Evolutionary conservation across 2,329 filamentous ascomycete genomes (phyloP), one percentile per base, ranked within the genome.

Genomic region (Aspergillus neoniger): DNA sequence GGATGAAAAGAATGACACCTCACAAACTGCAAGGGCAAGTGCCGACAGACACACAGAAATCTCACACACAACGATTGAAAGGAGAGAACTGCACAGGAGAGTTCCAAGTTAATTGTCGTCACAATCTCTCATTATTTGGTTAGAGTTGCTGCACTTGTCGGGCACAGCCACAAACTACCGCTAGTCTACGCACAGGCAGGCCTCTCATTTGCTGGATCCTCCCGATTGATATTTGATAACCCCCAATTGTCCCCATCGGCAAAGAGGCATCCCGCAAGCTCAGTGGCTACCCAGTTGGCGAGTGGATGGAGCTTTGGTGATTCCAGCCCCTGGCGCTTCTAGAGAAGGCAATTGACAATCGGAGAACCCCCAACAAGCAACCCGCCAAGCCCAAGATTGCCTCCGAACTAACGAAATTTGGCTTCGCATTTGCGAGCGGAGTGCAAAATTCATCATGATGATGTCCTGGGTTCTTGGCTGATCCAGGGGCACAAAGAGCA

Each of bases 301-400:
- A 14, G 41, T 44, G 41, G 41, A 7, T 19, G 1, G 19, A 21
- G 15, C 5, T 44, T 44, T 44, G 19, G 15, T 17, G 44, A 30
- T 30, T 49, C 44, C 15, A 49, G 44, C 44, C 23, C 44, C 44
- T 49, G 44, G 44, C 44, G 44, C 44, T 49, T 49, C 44, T 23
- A n/a, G 23, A 49, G 19, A 30, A 28, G 15, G 47, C 32, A 50
- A 30, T 30, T 50, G 23, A 17, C 23, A 50, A 17, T 32, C 23
- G 7, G 12, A 12, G 19, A 12, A 10, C 5, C 14, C n/a, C 25
- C 47, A n/a, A 17, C n/a, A n/a, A n/a, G 8, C 47, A 17, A 4
- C 15, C 19, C 15, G 47, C 47, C 47, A 50, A 50, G 47, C 2
- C 47, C 2, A 15, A 49, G 28, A 50, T 50, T 50, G 47, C n/a